A percentile compares a stretch with the other conserved stretches of the same genome.
These are phyloP conservation scores for Vickermania ingenoplastis DNA, from an alignment of 208 protist species.

Conservation along the genomic window DNA sequence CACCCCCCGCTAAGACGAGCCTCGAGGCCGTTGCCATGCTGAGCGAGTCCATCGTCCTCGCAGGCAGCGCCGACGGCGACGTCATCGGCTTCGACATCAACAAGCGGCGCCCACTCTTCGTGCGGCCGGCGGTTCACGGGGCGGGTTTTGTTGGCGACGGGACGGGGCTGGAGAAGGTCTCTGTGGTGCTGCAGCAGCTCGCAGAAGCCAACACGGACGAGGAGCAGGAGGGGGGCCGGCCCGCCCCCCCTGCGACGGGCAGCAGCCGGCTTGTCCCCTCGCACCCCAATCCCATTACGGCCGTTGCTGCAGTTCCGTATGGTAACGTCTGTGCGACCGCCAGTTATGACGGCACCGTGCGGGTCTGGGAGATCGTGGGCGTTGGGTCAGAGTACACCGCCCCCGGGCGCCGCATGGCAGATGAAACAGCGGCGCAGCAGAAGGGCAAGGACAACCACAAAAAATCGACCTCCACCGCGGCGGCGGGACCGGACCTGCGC, in stretches of 20 bases:
- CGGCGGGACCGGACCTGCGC: slow-evolving; percentile 15
- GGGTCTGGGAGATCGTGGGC: slow-evolving; percentile 54
- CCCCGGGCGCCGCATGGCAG: slow-evolving; percentile 1
- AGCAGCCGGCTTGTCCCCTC: neutral
- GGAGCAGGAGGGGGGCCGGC: slow-evolving; percentile 2
- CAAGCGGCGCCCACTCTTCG: slow-evolving; percentile 53
- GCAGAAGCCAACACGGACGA: slow-evolving; percentile 8
- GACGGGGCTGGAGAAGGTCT: slow-evolving; percentile 74
- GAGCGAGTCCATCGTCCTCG: slow-evolving; percentile 60
- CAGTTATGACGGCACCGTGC: slow-evolving; percentile 83
- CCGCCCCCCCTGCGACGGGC: neutral
- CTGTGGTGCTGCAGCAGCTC: slow-evolving; percentile 12
- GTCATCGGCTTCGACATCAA: slow-evolving; percentile 81
- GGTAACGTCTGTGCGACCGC: slow-evolving; percentile 69
- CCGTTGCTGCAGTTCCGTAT: slow-evolving; percentile 76
- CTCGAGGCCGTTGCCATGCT: slow-evolving; percentile 79
- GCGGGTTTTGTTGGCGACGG: slow-evolving; percentile 73
- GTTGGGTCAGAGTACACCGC: slow-evolving; percentile 11
- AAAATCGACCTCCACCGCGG: neutral
- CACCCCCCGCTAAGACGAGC: slow-evolving; percentile 20
- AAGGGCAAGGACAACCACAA: slow-evolving; percentile 5
- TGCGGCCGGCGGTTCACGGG: slow-evolving; percentile 62
- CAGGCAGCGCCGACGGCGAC: slow-evolving; percentile 59
- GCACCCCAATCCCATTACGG: slow-evolving; percentile 74
- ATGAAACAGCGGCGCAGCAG: no score